A percentile compares a stretch with the other conserved stretches of the same genome.
These are phyloP conservation scores for Cladobotryum protrusum DNA, from an alignment of 2,329 filamentous ascomycete species.

Conservation along the genomic window DNA sequence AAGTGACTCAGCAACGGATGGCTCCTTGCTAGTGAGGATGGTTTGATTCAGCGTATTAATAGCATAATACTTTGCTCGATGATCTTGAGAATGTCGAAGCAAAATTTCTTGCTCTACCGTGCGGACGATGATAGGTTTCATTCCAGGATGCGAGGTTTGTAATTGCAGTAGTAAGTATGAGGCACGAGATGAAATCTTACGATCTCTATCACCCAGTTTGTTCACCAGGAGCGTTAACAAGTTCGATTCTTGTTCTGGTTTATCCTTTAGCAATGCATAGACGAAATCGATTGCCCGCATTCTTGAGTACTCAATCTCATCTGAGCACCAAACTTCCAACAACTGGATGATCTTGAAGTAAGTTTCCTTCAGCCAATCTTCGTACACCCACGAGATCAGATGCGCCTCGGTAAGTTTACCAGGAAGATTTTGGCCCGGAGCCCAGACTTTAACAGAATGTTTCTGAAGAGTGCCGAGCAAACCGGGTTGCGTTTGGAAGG, in stretches of 20 bases:
- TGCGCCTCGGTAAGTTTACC: slow-evolving; percentile 68
- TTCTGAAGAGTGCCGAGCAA: slow-evolving; percentile 66
- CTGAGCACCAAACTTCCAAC: slow-evolving; percentile 86
- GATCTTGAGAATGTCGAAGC: slow-evolving; percentile 78
- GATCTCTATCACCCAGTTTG: slow-evolving; percentile 91
- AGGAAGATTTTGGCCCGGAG: slow-evolving; percentile 62
- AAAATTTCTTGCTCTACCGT: slow-evolving; percentile 83
- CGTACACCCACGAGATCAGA: slow-evolving; percentile 82
- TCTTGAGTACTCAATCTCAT: slow-evolving; percentile 91
- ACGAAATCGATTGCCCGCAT: slow-evolving; percentile 85
- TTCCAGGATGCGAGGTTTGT: slow-evolving; percentile 79
- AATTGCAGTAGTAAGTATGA: slow-evolving; percentile 93
- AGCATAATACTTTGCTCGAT: slow-evolving; percentile 89
- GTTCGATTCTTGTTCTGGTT: slow-evolving; percentile 96
- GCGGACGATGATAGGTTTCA: slow-evolving; percentile 84
- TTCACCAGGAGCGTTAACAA: slow-evolving; percentile 86
- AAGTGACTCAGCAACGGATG: slow-evolving; percentile 70
- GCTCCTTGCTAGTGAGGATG: slow-evolving; percentile 78
- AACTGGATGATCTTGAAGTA: slow-evolving; percentile 93
- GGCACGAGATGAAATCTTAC: slow-evolving; percentile 89
- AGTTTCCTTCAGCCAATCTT: slow-evolving; percentile 89
- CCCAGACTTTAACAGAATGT: slow-evolving; percentile 55
- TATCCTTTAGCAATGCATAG: slow-evolving; percentile 85
- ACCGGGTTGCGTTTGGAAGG: slow-evolving; percentile 73
- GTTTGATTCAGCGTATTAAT: slow-evolving; percentile 97